Conservation (phyloP, 192 early-diverging fungal species). For the Mortierella claussenii region DNA sequence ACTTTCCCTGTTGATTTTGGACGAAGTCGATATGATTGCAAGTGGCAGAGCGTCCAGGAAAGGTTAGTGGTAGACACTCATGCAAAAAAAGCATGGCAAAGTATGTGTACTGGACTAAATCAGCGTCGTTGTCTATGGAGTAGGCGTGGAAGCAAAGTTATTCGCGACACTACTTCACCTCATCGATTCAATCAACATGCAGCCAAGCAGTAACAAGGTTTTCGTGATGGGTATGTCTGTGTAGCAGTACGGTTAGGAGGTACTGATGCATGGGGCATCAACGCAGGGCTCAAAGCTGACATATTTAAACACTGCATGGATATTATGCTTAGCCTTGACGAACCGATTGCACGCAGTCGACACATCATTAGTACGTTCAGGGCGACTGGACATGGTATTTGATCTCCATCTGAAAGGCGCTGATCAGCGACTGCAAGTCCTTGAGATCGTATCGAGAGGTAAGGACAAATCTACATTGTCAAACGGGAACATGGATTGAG, state of each 20-base stretch:
- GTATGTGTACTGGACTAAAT: too few species aligned
- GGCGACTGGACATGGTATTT: conserved; percentile 61
- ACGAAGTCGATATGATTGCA: conserved; percentile 68
- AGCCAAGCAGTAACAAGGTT: conserved; percentile 20
- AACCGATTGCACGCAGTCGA: conserved; percentile 64
- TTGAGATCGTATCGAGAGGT: conserved; percentile 59
- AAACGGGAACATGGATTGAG: too few species aligned
- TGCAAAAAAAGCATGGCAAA: too few species aligned
- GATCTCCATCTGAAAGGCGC: conserved; percentile 61
- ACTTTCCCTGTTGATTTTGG: conserved; percentile 62
- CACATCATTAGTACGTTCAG: conserved; percentile 62
- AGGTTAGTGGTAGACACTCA: conserved; percentile 24
- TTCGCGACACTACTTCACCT: conserved; percentile 52
- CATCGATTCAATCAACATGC: conserved; percentile 56
- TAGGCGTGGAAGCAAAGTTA: conserved; percentile 58
- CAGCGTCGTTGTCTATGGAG: too few species aligned
- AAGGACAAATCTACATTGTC: conserved; percentile 5
- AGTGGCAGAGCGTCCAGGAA: conserved; percentile 46
- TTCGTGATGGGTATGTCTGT: conserved; percentile 63
- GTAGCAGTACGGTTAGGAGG: too few species aligned
- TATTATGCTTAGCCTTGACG: conserved; percentile 53
- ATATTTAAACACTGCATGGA: neutral
- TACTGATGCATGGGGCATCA: too few species aligned
- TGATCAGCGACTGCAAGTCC: conserved; percentile 51
- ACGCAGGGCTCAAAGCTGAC: too few species aligned